These are phyloP conservation scores for Candida sanyaensis DNA, from an alignment of 1,139 yeast species.

Conservation along the genomic window DNA sequence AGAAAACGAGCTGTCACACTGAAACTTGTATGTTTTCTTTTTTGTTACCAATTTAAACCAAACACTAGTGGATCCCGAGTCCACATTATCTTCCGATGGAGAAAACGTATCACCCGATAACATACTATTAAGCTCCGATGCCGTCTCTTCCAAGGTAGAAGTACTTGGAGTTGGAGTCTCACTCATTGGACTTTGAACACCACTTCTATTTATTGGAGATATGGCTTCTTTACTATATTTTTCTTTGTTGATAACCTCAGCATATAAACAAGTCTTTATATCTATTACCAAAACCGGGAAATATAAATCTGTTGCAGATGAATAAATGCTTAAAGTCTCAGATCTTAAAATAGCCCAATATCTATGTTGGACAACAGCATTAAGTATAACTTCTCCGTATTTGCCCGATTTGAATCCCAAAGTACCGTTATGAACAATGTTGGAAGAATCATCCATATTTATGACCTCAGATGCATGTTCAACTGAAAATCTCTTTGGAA, in stretches of 20 bases:
- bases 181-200: slow-evolving; percentile 7
- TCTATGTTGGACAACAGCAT: slow-evolving; percentile 35
- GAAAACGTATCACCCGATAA: slow-evolving; percentile 22
- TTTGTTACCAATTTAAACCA: slow-evolving; percentile 61
- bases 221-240: slow-evolving; percentile 15
- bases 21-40: slow-evolving; percentile 61
- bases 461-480: slow-evolving; percentile 8
- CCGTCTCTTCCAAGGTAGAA: slow-evolving; percentile 15
- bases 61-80: slow-evolving; percentile 31
- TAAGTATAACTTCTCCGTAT: slow-evolving; percentile 41
- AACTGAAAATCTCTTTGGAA: slow-evolving; percentile 53
- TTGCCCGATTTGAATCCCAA: slow-evolving; percentile 52
- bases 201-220: slow-evolving; percentile 13
- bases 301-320: slow-evolving; percentile 73
- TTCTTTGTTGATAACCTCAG: slow-evolving; percentile 49
- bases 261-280: slow-evolving; percentile 60
- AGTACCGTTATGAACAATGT: slow-evolving; percentile 44
- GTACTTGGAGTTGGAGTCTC: slow-evolving; percentile 17
- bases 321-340: slow-evolving; percentile 68
- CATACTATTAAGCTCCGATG: slow-evolving; percentile 22
- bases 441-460: slow-evolving; percentile 31
- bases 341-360: slow-evolving; percentile 82
- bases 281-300: slow-evolving; percentile 82
- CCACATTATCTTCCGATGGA: slow-evolving; percentile 28
- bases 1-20: slow-evolving; percentile 68